Conservation (phyloP, 257 asterid species). For the Salvia splendens region DNA sequence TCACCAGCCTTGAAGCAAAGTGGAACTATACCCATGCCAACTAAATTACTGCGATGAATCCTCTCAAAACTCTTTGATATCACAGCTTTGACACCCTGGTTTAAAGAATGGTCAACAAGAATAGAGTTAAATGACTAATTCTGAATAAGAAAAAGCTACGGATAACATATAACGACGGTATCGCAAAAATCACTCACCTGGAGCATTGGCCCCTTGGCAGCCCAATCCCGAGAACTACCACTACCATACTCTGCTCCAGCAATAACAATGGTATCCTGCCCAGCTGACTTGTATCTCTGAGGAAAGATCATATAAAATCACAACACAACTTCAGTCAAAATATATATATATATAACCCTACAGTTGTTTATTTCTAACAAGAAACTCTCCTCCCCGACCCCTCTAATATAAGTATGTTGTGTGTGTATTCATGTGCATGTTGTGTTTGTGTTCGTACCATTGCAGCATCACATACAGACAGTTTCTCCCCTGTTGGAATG, state of each 20-base stretch:
- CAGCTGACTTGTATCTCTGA: slow-evolving; percentile 80
- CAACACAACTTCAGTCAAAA: background rate
- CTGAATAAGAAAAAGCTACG: background rate
- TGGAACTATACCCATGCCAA: slow-evolving; percentile 93
- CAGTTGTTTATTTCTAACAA: background rate
- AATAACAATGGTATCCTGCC: slow-evolving; percentile 74
- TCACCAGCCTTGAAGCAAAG: slow-evolving; percentile 88
- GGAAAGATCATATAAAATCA: slow-evolving; percentile 15
- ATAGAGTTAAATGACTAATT: background rate
- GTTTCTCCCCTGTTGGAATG: slow-evolving; percentile 84
- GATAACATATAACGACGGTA: background rate
- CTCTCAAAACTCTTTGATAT: slow-evolving; percentile 93
- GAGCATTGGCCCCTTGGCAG: slow-evolving; percentile 97
- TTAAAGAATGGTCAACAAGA: background rate
- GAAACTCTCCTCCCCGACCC: no score
- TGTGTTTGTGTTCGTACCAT: slow-evolving; percentile 40
- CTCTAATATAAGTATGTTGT: no score
- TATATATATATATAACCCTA: background rate
- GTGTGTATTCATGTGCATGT: no score
- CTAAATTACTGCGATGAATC: slow-evolving; percentile 93
- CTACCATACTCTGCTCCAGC: slow-evolving; percentile 99
- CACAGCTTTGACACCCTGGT: slow-evolving; percentile 94
- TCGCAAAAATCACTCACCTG: slow-evolving; percentile 50
- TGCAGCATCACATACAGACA: slow-evolving; percentile 87
- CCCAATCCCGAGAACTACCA: slow-evolving; percentile 99